A percentile compares a stretch with the other conserved stretches of the same genome.
phyloP scores from a whole-genome alignment of 805 yeast genomes.

The Wickerhamiella dianesei region DNA sequence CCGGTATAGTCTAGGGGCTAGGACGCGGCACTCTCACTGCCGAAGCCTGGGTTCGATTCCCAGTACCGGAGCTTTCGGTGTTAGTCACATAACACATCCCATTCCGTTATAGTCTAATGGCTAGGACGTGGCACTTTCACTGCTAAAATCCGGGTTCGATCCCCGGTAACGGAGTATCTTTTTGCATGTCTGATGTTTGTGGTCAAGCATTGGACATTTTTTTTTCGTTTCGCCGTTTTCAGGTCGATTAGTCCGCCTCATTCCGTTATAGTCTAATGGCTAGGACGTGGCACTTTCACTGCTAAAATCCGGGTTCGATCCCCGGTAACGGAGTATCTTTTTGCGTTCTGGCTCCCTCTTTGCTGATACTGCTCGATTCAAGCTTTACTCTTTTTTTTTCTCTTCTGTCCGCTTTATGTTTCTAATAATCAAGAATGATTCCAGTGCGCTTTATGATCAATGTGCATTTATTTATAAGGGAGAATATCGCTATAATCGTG shows the following conservation, averaged over 20 bases:
- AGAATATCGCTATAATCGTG: no score
- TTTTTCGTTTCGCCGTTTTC: background rate
- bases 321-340: background rate
- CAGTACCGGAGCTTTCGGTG: background rate
- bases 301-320: background rate
- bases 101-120: conserved; percentile 1
- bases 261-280: conserved; percentile 1
- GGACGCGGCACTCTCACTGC: conserved; percentile 1
- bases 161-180: background rate
- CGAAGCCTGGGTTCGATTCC: conserved; percentile 1
- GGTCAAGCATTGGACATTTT: background rate
- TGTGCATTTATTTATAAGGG: no score
- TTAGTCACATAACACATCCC: background rate
- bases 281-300: conserved; percentile 1
- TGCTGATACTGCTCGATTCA: background rate
- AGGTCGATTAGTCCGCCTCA: no score
- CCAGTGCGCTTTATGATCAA: no score
- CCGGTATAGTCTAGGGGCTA: conserved; percentile 1
- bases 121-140: conserved; percentile 1
- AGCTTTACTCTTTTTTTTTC: background rate
- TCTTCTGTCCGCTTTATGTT: no score
- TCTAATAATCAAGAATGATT: no score
- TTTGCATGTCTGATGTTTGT: background rate
- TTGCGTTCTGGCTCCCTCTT: background rate
- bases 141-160: background rate